Percentiles rank a stretch among this genome's conserved stretches.
Evolutionary conservation across 345 rosid genomes (phyloP).

Genomic region (Garcia nutans): DNA sequence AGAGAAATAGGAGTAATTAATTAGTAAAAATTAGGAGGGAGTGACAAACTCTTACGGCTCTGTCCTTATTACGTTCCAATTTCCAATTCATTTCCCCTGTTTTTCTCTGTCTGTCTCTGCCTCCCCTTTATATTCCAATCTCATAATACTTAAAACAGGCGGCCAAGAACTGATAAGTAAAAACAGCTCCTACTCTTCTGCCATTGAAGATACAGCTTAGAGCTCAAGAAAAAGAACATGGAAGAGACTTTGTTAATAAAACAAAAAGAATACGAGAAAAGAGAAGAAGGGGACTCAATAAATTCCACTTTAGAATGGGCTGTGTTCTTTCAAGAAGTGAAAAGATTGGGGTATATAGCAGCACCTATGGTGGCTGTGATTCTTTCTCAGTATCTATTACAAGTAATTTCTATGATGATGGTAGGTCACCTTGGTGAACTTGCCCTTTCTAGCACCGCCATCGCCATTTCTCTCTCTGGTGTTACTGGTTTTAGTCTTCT

Average conservation of each 20-base stretch:
- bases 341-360: constrained; percentile 49
- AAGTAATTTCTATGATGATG: constrained; percentile 66
- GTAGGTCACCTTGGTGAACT: constrained; percentile 84
- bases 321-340: constrained; percentile 40
- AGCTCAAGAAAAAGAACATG: neutral
- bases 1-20: no score
- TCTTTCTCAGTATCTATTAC: constrained; percentile 51
- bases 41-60: no score
- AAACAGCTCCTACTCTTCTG: neutral
- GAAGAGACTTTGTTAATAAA: constrained; percentile 4
- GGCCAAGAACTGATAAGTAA: neutral
- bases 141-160: neutral
- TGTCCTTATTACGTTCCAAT: no score
- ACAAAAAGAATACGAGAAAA: neutral
- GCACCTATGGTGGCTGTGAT: constrained; percentile 70
- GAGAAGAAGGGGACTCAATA: neutral
- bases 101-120: no score
- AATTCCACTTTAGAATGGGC: constrained; percentile 1
- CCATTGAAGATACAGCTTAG: neutral
- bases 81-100: no score
- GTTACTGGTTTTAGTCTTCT: constrained; percentile 78
- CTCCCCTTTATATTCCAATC: neutral
- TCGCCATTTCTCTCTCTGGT: constrained; percentile 59
- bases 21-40: no score
- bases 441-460: constrained; percentile 69